Percentiles rank a stretch among this genome's conserved stretches.
These are phyloP conservation scores for Verticillium nonalfalfae DNA, from an alignment of 2,329 filamentous ascomycete species.

Conservation along the genomic window DNA sequence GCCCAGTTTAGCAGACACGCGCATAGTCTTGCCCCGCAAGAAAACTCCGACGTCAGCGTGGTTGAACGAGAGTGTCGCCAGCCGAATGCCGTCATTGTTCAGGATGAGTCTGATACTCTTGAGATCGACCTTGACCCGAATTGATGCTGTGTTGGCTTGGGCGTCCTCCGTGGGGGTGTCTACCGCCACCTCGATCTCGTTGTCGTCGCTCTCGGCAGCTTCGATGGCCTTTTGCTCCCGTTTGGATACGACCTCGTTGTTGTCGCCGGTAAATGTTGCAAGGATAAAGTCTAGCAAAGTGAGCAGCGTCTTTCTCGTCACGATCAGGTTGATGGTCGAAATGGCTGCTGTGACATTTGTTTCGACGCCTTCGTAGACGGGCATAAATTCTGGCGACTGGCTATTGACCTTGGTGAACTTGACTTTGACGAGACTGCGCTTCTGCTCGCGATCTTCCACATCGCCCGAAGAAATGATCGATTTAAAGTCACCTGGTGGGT, in stretches of 20 bases:
- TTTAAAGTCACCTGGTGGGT: slow-evolving; percentile 85
- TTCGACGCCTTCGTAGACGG: slow-evolving; percentile 86
- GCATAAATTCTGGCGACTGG: slow-evolving; percentile 87
- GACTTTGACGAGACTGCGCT: slow-evolving; percentile 77
- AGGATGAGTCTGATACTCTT: slow-evolving; percentile 91
- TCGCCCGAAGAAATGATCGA: slow-evolving; percentile 88
- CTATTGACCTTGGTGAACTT: slow-evolving; percentile 88
- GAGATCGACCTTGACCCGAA: slow-evolving; percentile 87
- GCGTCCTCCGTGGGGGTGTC: slow-evolving; percentile 5
- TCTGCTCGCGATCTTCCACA: slow-evolving; percentile 63
- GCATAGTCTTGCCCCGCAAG: slow-evolving; percentile 78
- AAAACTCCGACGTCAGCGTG: slow-evolving; percentile 90
- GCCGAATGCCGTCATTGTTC: slow-evolving; percentile 93
- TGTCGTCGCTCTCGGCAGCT: slow-evolving; percentile 24
- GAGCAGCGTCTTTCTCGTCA: slow-evolving; percentile 86
- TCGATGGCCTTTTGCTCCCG: slow-evolving; percentile 28
- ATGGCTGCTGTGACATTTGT: slow-evolving; percentile 87
- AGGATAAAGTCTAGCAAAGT: slow-evolving; percentile 93
- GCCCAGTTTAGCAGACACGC: slow-evolving; percentile 78
- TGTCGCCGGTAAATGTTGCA: slow-evolving; percentile 72
- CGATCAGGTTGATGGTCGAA: slow-evolving; percentile 92
- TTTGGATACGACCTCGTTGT: slow-evolving; percentile 27
- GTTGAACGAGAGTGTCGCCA: slow-evolving; percentile 88
- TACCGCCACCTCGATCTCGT: slow-evolving; percentile 24
- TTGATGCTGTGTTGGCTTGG: slow-evolving; percentile 55